Base-by-base conservation (phyloP, 371 early-diverging fungal species). In the Zychaea mexicana region DNA sequence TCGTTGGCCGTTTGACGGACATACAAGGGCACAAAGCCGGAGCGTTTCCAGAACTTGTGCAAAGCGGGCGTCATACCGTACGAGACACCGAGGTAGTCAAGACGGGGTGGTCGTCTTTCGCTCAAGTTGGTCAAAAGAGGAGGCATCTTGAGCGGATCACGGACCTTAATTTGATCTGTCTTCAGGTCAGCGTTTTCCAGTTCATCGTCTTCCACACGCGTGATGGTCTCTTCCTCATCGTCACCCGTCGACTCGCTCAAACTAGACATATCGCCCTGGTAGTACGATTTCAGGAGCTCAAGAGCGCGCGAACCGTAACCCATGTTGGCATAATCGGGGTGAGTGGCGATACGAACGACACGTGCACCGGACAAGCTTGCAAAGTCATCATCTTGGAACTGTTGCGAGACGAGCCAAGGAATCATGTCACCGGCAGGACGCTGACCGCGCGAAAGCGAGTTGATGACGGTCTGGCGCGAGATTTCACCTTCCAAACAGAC, bases 291-390 rank as follows among this genome's bases (percentile, higher is more conserved):
- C 32, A 99, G 78, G 53, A 90, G 82, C 46, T 94, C 90, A 30
- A 99, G 73, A 7, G 97, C 94, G 19, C 94, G 85, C 21, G 88
- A 79, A 2, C 99, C 99, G 77, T 98, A 99, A 4, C 99, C 99
- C 99, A 98, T 99, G 67, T 92, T 87, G 53, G 90, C 85, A 72
- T 96, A 98, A 64, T 98, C 98, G 6, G 99, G 99, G 76, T 98
- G 98, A 1, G 99, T 97, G 31, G 99, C 99, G 66, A 99, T 98
- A 62, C 99, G 94, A n/a, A 99, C 98, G n/a, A 99, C 89, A 62
- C 99, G 91, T 15, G 98, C 95, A 33, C 99, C 99, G 1, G 92
- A 92, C 36, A 96, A 82, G 26, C 91, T 81, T 2, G 97, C 96
- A 81, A 99, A 97, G 68, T 96, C 97, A 63, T 94, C 93, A 76